Base-by-base conservation (phyloP, 225 moss, liverwort and hornwort genomes). In the Marchantia polymorpha region DNA sequence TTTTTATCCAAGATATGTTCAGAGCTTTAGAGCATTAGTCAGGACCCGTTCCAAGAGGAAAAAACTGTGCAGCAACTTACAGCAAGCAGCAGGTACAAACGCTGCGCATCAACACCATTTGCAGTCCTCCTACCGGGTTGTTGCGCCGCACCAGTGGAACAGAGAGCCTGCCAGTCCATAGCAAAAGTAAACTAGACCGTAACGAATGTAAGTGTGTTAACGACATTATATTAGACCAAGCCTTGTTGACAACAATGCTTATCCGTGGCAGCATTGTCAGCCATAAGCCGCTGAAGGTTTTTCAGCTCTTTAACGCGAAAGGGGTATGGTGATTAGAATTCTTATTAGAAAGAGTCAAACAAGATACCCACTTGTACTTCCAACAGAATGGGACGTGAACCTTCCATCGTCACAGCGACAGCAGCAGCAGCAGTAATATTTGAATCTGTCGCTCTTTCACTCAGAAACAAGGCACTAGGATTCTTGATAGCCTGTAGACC, bases 331-430 rank as follows among this genome's bases (percentile, higher is more conserved):
- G 8, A 14, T 52, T 53, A 14, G 49, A 8, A 8, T 58, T 17
- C n/a, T 53, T 39, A 39, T 5, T 39, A 39, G 39, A 39, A 39
- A 39, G 39, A 5, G 39, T 2, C 39, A 39, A 39, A 39, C 5
- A 39, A 19, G 10, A 19, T 69, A 73, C 76, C 66, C 89, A 93
- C 97, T 86, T 99, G 97, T 50, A 99, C 97, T 91, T 99, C 97
- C 61, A 99, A 89, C 58, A 99, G 90, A 69, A 99, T 91, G 76
- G 97, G 94, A 30, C 97, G 94, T 50, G 97, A 91, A 79, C 97
- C 97, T 84, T 99, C 97, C 97, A 99, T 99, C 55, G 97, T 99
- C 31, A 94, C 97, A 67, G 93, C 97, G 25, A 99, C 97, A 72
- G 97, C 97, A 77, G 97, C 92, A 83, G 94, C 85, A 61, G 97